Evolutionary conservation across 2,329 filamentous ascomycete species (phyloP), one percentile per base, ranked within the genome.

Genomic region (Colletotrichum zoysiae): DNA sequence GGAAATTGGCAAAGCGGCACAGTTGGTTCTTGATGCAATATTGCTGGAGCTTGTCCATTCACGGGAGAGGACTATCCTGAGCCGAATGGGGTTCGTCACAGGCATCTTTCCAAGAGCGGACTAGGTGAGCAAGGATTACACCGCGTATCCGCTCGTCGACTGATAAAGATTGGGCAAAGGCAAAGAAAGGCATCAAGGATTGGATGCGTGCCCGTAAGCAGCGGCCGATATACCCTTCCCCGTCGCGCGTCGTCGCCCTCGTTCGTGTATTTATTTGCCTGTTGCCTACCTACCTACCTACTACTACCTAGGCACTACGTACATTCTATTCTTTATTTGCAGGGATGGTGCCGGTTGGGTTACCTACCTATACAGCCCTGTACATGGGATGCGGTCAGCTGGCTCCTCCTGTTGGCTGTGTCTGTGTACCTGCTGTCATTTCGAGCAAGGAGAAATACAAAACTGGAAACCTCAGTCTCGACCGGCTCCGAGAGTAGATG

Each of bases 1-100:
- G 53, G 70, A 72, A 60, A 72, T 70, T 55, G 5, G 35, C 11
- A 58, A 30, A 60, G 70, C 70, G 70, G 69, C 69, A 71, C 65
- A 48, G 65, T 46, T 46, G 57, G 53, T 59, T n/a, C 44, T 38
- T 71, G 59, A 42, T 59, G 63, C 58, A 40, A 64, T 40, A 26
- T 38, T 26, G 6, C 53, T n/a, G 18, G 30, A 18, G 50, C 50
- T 60, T 26, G 65, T 44, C 70, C 65, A 69, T 40, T 71, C 42
- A 60, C 33, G 26, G 38, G 23, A 9, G n/a, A 46, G 53, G 23
- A 59, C 23, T 38, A 62, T 69, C 23, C 59, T 38, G 58, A 59
- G 20, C 40, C 65, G 58, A 64, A 46, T 33, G 30, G 51, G 51
- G 14, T 40, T 59, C 53, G 20, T 38, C 38, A n/a, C 14, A 40